phyloP scores from a whole-genome alignment of 163 green algal genomes.

The Volvox carteri region DNA sequence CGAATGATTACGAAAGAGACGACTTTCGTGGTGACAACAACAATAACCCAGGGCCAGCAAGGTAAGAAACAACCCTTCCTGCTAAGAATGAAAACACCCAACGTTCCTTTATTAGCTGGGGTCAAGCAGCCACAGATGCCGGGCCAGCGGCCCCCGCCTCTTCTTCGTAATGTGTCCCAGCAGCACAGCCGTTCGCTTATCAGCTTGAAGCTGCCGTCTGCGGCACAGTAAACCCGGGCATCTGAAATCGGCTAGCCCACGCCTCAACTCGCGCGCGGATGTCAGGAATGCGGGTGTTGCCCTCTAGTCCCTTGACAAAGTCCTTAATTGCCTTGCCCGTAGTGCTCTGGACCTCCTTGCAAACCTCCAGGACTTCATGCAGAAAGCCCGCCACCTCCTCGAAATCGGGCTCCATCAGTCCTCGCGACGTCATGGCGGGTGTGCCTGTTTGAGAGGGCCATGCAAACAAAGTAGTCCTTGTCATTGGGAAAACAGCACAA shows the following conservation, averaged over 20 bases:
- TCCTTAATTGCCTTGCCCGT: conserved; percentile 93
- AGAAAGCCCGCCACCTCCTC: conserved; percentile 91
- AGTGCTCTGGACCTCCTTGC: conserved; percentile 85
- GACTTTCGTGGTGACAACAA: no score
- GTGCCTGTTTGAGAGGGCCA: conserved; percentile 67
- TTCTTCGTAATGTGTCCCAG: background rate
- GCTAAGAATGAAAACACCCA: no score
- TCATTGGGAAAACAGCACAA: no score
- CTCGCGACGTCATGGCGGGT: conserved; percentile 97
- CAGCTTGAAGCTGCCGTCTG: background rate
- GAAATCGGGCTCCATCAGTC: conserved; percentile 92
- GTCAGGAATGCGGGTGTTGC: conserved; percentile 75
- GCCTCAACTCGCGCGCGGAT: conserved; percentile 88
- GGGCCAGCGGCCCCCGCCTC: no score
- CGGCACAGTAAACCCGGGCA: conserved; percentile 89
- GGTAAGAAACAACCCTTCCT: no score
- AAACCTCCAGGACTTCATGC: conserved; percentile 85
- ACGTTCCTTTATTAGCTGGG: no score
- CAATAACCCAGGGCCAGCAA: no score
- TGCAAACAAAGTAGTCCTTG: no score
- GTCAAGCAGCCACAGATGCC: no score
- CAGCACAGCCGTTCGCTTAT: no score
- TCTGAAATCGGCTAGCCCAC: conserved; percentile 89
- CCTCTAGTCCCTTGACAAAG: conserved; percentile 85
- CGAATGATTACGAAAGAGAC: no score